These are phyloP conservation scores for Pouteria glomerata DNA, from an alignment of 148 eudicot species.

Conservation along the genomic window DNA sequence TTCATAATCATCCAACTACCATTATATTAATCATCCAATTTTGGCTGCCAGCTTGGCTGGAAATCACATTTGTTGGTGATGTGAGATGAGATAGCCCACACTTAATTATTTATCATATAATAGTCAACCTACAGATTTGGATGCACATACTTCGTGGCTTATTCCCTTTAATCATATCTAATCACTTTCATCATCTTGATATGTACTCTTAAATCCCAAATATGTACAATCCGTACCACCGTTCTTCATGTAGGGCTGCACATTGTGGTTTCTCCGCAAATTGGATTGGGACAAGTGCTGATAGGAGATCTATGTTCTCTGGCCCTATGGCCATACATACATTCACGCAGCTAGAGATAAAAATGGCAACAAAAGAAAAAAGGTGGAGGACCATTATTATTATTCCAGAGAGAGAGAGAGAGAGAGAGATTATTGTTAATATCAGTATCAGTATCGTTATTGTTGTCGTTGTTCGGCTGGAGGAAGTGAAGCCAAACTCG, in stretches of 20 bases:
- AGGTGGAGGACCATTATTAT: not conserved
- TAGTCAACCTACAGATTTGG: not conserved
- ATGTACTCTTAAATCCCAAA: not conserved
- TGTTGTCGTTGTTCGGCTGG: too few relatives aligned
- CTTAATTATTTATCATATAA: not conserved
- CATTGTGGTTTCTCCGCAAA: not conserved
- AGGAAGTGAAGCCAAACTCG: too few relatives aligned
- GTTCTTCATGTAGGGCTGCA: not conserved
- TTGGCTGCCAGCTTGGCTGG: not conserved
- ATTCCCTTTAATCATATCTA: not conserved
- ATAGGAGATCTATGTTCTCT: constrained; percentile 1
- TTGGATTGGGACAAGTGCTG: constrained; percentile 3
- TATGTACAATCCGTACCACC: constrained; percentile 12
- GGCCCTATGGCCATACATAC: not conserved
- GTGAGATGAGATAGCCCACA: too few relatives aligned
- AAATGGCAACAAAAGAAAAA: not conserved
- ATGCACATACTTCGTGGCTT: not conserved
- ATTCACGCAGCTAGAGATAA: constrained; percentile 9
- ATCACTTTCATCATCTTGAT: not conserved
- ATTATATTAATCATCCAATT: not conserved
- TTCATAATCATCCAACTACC: not conserved
- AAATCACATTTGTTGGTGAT: not conserved
- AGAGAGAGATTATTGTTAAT: too few relatives aligned
- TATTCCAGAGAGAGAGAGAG: not conserved
- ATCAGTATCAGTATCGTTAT: too few relatives aligned